Conservation (phyloP, 2,329 filamentous ascomycete genomes). For the Aspergillus novoparasiticus region DNA sequence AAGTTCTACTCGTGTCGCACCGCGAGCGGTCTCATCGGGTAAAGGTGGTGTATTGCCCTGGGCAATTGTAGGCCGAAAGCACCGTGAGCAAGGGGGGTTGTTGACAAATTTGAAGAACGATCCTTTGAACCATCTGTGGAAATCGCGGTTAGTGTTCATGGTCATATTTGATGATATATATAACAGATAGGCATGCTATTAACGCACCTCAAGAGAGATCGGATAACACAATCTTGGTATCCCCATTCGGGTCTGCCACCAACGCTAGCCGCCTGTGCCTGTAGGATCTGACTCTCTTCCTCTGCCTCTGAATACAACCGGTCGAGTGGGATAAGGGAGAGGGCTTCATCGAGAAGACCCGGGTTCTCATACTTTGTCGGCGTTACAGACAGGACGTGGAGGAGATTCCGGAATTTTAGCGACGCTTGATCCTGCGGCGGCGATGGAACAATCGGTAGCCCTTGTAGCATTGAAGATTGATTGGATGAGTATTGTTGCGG, state of each 20-base stretch:
- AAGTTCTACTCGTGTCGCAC: constrained; percentile 83
- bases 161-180: not conserved
- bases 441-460: constrained; percentile 71
- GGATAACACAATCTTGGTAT: constrained; percentile 94
- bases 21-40: constrained; percentile 85
- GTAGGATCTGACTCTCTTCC: constrained; percentile 85
- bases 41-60: constrained; percentile 82
- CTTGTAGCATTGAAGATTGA: constrained; percentile 49
- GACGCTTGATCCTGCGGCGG: constrained; percentile 72
- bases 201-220: constrained; percentile 77
- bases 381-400: constrained; percentile 82
- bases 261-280: constrained; percentile 85
- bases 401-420: constrained; percentile 76
- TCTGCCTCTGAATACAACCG: constrained; percentile 92
- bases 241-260: constrained; percentile 88
- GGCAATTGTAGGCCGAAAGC: constrained; percentile 78
- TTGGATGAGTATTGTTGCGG: constrained; percentile 23
- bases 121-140: constrained; percentile 83
- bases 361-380: constrained; percentile 97
- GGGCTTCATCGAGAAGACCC: constrained; percentile 86
- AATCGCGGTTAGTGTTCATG: constrained; percentile 15
- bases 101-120: constrained; percentile 97
- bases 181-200: not conserved
- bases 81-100: constrained; percentile 83
- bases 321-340: constrained; percentile 83